These are phyloP conservation scores for Draba incana DNA, from an alignment of 345 rosid species.

Conservation along the genomic window DNA sequence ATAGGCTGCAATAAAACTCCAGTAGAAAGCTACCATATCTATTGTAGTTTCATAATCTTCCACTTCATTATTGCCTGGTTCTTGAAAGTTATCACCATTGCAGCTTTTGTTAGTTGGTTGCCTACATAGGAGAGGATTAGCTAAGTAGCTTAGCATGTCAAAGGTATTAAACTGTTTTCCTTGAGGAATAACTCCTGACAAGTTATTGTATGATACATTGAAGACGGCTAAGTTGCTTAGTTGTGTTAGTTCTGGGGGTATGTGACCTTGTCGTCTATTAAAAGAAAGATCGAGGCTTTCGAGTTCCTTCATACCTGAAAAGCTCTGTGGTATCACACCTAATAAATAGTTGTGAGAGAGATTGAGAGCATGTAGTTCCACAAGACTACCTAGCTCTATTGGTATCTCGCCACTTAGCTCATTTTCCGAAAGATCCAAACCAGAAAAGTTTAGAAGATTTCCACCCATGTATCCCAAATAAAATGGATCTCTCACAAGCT, in stretches of 20 bases:
- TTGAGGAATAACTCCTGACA: background rate
- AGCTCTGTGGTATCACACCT: constrained; percentile 39
- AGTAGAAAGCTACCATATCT: constrained; percentile 17
- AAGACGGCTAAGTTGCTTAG: background rate
- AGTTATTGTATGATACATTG: constrained; percentile 11
- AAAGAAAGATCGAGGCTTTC: constrained; percentile 49
- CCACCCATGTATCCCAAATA: background rate
- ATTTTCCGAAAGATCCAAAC: constrained; percentile 47
- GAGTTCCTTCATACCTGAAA: constrained; percentile 32
- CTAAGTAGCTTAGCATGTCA: background rate
- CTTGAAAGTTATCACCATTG: background rate
- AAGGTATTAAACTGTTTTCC: constrained; percentile 19
- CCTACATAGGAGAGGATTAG: background rate
- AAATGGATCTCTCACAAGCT: background rate
- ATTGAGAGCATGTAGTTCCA: constrained; percentile 20
- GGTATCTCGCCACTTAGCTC: constrained; percentile 44
- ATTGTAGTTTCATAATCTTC: background rate
- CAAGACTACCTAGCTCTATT: constrained; percentile 29
- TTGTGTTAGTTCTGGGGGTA: background rate
- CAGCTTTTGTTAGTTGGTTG: background rate
- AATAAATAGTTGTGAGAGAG: constrained; percentile 42
- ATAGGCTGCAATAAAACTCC: constrained; percentile 6
- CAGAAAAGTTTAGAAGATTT: constrained; percentile 9
- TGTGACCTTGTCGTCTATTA: constrained; percentile 20
- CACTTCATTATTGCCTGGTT: background rate